These are phyloP conservation scores for Pythium sukuiense DNA, from an alignment of 352 stramenopile species.

Conservation along the genomic window DNA sequence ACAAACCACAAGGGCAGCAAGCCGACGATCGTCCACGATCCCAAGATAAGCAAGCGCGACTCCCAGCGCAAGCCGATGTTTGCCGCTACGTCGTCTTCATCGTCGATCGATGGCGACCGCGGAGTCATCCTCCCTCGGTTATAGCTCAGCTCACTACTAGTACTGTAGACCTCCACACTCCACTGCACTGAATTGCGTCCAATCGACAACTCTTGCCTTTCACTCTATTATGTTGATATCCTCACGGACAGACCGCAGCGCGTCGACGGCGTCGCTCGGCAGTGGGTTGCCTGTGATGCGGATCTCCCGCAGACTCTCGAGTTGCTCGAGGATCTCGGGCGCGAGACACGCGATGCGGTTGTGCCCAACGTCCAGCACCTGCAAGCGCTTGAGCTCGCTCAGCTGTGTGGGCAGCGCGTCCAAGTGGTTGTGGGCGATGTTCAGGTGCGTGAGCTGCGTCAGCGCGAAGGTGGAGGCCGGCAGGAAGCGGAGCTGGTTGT, in stretches of 20 bases:
- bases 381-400: conserved; percentile 46
- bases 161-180: not conserved
- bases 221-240: conserved; percentile 34
- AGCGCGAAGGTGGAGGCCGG: conserved; percentile 82
- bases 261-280: conserved; percentile 23
- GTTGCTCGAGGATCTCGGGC: conserved; percentile 36
- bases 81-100: conserved; percentile 21
- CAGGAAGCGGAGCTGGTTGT: conserved; percentile 75
- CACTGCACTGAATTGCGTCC: not conserved
- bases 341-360: conserved; percentile 55
- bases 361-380: conserved; percentile 60
- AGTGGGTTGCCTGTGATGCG: conserved; percentile 52
- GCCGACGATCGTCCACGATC: conserved; percentile 19
- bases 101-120: conserved; percentile 34
- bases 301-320: conserved; percentile 41
- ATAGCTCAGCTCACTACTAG: conserved; percentile 15
- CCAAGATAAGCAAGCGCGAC: conserved; percentile 43
- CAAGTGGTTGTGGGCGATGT: conserved; percentile 72
- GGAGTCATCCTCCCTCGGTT: conserved; percentile 56
- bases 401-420: conserved; percentile 44
- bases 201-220: not conserved
- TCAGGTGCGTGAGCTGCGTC: conserved; percentile 46
- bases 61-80: conserved; percentile 45
- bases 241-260: conserved; percentile 29
- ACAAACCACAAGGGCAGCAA: conserved; percentile 34